These are phyloP conservation scores for Cercis canadensis DNA, from an alignment of 306 rosid genomes.

Conservation along the genomic window DNA sequence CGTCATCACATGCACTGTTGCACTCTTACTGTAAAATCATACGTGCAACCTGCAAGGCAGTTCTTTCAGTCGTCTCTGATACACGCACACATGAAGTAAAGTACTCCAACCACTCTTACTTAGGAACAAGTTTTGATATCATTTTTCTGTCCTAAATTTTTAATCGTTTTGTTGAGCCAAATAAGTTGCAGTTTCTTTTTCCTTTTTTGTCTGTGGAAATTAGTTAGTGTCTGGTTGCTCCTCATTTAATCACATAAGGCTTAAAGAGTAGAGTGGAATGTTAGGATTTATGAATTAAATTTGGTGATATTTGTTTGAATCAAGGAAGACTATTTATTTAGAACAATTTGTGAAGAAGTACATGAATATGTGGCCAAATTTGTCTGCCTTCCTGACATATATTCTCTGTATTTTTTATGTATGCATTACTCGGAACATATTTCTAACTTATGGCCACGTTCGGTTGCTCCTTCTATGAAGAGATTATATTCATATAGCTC, in stretches of 20 bases:
- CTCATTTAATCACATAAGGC: conserved; percentile 13
- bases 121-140: background rate
- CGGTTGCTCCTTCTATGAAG: conserved; percentile 22
- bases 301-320: background rate
- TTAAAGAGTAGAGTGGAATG: conserved; percentile 26
- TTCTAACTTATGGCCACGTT: conserved; percentile 6
- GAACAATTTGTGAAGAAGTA: background rate
- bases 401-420: conserved; percentile 12
- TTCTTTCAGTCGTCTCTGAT: conserved; percentile 81
- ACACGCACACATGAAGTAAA: conserved; percentile 99
- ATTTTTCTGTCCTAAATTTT: background rate
- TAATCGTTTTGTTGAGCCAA: conserved; percentile 17
- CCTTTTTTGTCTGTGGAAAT: background rate
- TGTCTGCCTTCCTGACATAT: conserved; percentile 24
- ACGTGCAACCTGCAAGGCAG: conserved; percentile 87
- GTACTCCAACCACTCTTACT: conserved; percentile 70
- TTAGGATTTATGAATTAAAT: conserved; percentile 20
- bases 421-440: conserved; percentile 20
- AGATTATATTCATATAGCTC: background rate
- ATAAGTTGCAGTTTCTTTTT: conserved; percentile 18
- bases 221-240: background rate
- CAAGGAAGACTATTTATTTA: background rate
- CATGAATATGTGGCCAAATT: conserved; percentile 8
- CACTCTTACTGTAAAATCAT: conserved; percentile 84
- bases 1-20: conserved; percentile 79